Evolutionary conservation across 371 early-diverging fungal genomes (phyloP), one percentile per base, ranked within the genome.

Genomic region (Funneliformis caledonium): DNA sequence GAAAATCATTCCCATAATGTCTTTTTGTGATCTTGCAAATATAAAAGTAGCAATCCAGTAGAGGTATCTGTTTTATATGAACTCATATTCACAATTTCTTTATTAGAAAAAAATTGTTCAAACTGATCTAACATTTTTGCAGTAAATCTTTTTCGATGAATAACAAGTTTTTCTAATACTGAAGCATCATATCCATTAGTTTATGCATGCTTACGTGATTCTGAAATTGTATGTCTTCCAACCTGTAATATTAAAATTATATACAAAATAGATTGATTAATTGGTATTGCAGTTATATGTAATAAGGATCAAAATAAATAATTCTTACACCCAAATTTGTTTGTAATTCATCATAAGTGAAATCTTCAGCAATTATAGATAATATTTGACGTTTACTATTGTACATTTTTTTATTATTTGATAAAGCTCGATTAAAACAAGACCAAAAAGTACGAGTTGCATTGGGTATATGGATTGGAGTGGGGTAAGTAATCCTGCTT

Each of bases 31-130:
- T n/a, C n/a, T n/a, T n/a, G n/a, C n/a, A n/a, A n/a, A n/a, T n/a
- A n/a, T n/a, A n/a, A 45, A 43, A 70, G 2, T 22, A 26, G 70
- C 48, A 12, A 16, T 9, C 47, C 47, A 9, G 70, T 70, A 22
- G 45, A 16, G n/a, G 70, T 70, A 47, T 70, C 70, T 33, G 48
- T 48, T 26, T 70, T 70, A 48, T 70, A 70, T 47, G 70, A 70
- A 47, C 70, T 70, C 48, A 70, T 70, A 19, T 70, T 70, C 1
- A 6, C 2, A 70, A 70, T 48, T 26, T 48, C 26, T 22, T 7
- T 48, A 48, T 26, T 22, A 70, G 7, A n/a, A n/a, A n/a, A n/a
- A n/a, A n/a, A n/a, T n/a, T n/a, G n/a, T n/a, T n/a, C n/a, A n/a
- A n/a, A n/a, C n/a, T 70, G 70, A 45, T 47, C 47, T 6, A 70